Conservation (phyloP, 176 grass and related monocot species). For the Carex parvula region DNA sequence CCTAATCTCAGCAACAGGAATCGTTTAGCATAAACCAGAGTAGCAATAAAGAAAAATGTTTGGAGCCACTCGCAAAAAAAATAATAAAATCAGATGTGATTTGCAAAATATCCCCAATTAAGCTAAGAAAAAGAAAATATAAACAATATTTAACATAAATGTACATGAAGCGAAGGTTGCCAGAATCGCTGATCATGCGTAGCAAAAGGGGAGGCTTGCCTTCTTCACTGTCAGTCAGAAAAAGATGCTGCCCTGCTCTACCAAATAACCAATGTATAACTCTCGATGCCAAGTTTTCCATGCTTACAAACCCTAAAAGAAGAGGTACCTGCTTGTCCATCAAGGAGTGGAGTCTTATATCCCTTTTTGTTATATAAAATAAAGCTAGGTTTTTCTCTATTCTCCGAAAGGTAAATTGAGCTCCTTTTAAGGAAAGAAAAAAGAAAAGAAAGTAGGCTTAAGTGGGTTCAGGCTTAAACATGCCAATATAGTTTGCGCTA, state of each 20-base stretch:
- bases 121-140: neutral
- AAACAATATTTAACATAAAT: slow-evolving; percentile 27
- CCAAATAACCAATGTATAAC: slow-evolving; percentile 86
- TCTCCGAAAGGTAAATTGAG: neutral
- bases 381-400: neutral
- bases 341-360: neutral
- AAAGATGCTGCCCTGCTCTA: slow-evolving; percentile 93
- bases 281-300: slow-evolving; percentile 69
- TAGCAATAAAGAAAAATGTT: neutral
- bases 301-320: slow-evolving; percentile 62
- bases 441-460: neutral
- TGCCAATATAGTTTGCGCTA: neutral
- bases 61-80: neutral
- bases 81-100: neutral
- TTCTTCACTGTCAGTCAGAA: slow-evolving; percentile 72
- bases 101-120: neutral
- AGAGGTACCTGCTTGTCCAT: slow-evolving; percentile 61
- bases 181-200: slow-evolving; percentile 71
- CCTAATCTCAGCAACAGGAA: neutral
- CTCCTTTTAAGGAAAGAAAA: neutral
- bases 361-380: neutral
- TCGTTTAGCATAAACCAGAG: slow-evolving; percentile 5
- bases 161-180: slow-evolving; percentile 74
- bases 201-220: slow-evolving; percentile 67
- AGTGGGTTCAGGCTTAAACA: neutral